Conservation (phyloP, 306 rosid genomes). For the Sicyos baderoa region DNA sequence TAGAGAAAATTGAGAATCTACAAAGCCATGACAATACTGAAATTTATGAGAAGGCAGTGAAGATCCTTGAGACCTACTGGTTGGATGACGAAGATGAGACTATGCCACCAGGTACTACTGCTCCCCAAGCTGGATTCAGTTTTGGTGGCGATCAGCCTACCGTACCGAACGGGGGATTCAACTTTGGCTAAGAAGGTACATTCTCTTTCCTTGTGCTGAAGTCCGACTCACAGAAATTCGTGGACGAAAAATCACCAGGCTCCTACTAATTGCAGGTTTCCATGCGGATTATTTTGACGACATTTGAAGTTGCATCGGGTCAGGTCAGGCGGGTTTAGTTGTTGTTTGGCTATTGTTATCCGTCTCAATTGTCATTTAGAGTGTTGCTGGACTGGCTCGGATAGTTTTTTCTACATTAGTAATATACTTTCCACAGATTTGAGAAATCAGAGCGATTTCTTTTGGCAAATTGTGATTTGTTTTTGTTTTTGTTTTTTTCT, state of each 20-base stretch:
- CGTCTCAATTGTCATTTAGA: slow-evolving; percentile 15
- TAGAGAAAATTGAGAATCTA: slow-evolving; percentile 82
- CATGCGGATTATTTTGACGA: neutral
- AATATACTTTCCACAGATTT: slow-evolving; percentile 2
- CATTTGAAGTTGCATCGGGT: slow-evolving; percentile 13
- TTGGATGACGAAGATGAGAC: slow-evolving; percentile 94
- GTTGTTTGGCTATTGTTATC: neutral
- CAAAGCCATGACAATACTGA: slow-evolving; percentile 91
- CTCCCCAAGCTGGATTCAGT: slow-evolving; percentile 57
- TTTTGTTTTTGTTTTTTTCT: neutral
- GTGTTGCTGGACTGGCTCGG: slow-evolving; percentile 9
- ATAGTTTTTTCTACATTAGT: neutral
- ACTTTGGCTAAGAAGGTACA: slow-evolving; percentile 59
- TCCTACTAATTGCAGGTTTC: slow-evolving; percentile 5
- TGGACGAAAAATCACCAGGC: neutral
- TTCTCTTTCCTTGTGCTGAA: neutral
- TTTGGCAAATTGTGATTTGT: slow-evolving; percentile 2
- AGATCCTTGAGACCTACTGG: slow-evolving; percentile 93
- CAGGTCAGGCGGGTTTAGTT: slow-evolving; percentile 10
- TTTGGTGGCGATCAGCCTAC: slow-evolving; percentile 51
- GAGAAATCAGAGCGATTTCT: slow-evolving; percentile 6
- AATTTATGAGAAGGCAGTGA: slow-evolving; percentile 91
- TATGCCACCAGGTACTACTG: slow-evolving; percentile 82
- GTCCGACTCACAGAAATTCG: neutral
- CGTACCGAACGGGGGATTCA: slow-evolving; percentile 87